Evolutionary conservation across 2,329 filamentous ascomycete genomes (phyloP).

Genomic region (Fusarium pseudograminearum): DNA sequence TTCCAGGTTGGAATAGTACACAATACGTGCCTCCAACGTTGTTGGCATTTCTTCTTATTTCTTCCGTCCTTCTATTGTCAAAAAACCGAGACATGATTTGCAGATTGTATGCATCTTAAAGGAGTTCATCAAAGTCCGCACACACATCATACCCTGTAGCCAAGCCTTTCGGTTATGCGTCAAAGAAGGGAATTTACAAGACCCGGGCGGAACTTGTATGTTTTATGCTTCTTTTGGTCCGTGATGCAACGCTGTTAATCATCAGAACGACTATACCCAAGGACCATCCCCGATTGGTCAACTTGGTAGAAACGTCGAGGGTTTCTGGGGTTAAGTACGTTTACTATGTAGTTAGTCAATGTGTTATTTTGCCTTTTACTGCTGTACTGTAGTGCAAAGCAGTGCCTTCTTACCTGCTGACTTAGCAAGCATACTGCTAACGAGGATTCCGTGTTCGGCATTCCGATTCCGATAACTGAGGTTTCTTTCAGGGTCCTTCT

Average conservation of each 20-base stretch:
- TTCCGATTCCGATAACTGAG: background rate
- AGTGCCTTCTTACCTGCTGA: background rate
- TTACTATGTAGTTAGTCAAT: background rate
- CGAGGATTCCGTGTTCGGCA: background rate
- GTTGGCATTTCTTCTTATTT: background rate
- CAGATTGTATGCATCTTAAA: background rate
- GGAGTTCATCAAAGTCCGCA: background rate
- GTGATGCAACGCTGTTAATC: slow-evolving; percentile 5
- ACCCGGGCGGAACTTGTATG: background rate
- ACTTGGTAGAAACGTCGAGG: background rate
- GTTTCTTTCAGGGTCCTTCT: slow-evolving; percentile 9
- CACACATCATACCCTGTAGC: background rate
- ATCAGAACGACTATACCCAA: background rate
- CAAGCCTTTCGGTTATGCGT: background rate
- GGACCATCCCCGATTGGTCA: slow-evolving; percentile 5
- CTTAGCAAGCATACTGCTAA: background rate
- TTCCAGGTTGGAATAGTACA: background rate
- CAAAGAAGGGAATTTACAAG: background rate
- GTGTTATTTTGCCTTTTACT: background rate
- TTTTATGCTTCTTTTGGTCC: slow-evolving; percentile 3
- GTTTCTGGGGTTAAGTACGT: background rate
- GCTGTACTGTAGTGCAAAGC: background rate
- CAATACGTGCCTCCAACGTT: background rate
- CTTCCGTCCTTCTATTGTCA: background rate
- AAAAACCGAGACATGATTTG: background rate